phyloP scores from a whole-genome alignment of 1,284 basidiomycete genomes.

The Agroathelia rolfsii region DNA sequence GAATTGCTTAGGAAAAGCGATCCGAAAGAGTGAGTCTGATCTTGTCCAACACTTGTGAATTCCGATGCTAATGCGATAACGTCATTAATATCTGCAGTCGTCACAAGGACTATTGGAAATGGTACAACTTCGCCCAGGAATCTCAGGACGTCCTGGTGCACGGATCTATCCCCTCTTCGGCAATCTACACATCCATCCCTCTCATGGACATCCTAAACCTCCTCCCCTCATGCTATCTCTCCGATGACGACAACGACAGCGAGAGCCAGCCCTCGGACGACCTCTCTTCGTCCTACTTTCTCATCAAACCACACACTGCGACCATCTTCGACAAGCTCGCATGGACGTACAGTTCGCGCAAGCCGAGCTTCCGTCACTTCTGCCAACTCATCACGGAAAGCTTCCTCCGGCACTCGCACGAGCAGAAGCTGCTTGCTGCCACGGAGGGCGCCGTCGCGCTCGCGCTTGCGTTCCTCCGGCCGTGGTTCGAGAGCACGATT shows the following conservation, averaged over 20 bases:
- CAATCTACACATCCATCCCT: slow-evolving; percentile 59
- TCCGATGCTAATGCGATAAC: slow-evolving; percentile 5
- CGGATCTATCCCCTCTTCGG: slow-evolving; percentile 52
- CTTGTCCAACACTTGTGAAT: slow-evolving; percentile 2
- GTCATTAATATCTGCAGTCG: slow-evolving; percentile 30
- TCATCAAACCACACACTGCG: no score
- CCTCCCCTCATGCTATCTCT: slow-evolving; percentile 62
- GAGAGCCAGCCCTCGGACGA: no score
- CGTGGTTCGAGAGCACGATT: slow-evolving; percentile 51
- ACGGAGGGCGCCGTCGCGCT: slow-evolving; percentile 57
- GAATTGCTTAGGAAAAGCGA: slow-evolving; percentile 44
- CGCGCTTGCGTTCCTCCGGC: slow-evolving; percentile 52
- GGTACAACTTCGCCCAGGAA: slow-evolving; percentile 63
- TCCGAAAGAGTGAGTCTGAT: slow-evolving; percentile 40
- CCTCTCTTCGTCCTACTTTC: slow-evolving; percentile 22
- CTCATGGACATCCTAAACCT: slow-evolving; percentile 50
- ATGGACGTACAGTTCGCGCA: slow-evolving; percentile 52
- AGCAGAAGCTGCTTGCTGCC: slow-evolving; percentile 50
- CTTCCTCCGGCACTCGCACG: slow-evolving; percentile 44
- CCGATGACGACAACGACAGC: slow-evolving; percentile 23
- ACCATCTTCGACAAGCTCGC: slow-evolving; percentile 38
- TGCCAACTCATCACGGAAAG: slow-evolving; percentile 56
- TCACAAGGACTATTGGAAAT: slow-evolving; percentile 57
- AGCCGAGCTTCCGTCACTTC: slow-evolving; percentile 55
- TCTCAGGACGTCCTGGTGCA: slow-evolving; percentile 66